Evolutionary conservation across 148 eudicot species (phyloP).

Genomic region (Rhododendron mucronatum): DNA sequence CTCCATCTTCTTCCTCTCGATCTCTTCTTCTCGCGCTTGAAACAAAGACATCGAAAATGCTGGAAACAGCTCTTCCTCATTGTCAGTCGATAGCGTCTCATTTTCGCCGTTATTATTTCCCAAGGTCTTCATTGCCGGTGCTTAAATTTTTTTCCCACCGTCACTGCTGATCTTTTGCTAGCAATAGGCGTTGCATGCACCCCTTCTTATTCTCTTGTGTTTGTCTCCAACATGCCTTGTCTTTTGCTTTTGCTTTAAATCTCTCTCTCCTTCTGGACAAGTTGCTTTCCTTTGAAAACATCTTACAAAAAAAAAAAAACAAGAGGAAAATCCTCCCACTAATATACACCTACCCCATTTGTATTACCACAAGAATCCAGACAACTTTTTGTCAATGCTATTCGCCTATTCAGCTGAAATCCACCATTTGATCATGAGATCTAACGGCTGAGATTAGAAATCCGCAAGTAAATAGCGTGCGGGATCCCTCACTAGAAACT

Average conservation of each 20-base stretch:
- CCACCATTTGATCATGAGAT: neutral
- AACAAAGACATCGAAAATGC: slow-evolving; percentile 25
- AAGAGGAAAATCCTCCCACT: neutral
- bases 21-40: slow-evolving; percentile 45
- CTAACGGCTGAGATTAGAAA: too few species aligned
- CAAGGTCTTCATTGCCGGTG: slow-evolving; percentile 17
- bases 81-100: slow-evolving; percentile 18
- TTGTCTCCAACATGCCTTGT: neutral
- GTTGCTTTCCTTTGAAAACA: slow-evolving; percentile 14
- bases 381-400: neutral
- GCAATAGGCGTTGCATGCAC: neutral
- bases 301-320: neutral
- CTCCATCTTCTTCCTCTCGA: slow-evolving; percentile 47
- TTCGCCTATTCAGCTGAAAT: neutral
- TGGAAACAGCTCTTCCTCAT: slow-evolving; percentile 28
- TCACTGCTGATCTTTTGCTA: neutral
- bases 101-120: slow-evolving; percentile 19
- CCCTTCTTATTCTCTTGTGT: slow-evolving; percentile 7
- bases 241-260: slow-evolving; percentile 23
- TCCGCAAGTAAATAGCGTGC: too few species aligned
- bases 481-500: too few species aligned
- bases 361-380: neutral
- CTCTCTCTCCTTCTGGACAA: neutral
- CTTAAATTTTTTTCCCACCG: neutral
- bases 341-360: neutral